Conservation (phyloP, 2,329 filamentous ascomycete genomes). For the Torrubiellomyces zombiae region DNA sequence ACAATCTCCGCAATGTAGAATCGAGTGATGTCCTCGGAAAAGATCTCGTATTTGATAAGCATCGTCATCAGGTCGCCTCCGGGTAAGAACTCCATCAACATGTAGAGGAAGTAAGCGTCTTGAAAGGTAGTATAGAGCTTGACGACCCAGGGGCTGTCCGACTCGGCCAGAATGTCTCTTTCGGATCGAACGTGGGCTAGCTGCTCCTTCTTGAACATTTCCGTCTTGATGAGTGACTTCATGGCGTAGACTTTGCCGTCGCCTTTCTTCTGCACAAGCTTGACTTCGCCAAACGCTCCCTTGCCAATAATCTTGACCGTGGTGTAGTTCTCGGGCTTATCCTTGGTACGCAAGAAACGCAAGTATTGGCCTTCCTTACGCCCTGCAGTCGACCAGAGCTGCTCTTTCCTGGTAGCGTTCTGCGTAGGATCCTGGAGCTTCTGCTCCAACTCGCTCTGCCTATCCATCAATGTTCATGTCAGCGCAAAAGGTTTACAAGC, state of each 20-base stretch:
- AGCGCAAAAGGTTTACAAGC: too few species aligned
- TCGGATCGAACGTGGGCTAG: constrained; percentile 93
- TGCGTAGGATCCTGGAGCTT: constrained; percentile 65
- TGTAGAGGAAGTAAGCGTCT: constrained; percentile 88
- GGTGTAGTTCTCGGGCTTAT: constrained; percentile 84
- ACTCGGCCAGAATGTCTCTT: constrained; percentile 92
- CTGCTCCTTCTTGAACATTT: constrained; percentile 99
- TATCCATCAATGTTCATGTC: constrained; percentile 19
- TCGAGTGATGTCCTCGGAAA: constrained; percentile 93
- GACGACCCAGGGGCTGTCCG: constrained; percentile 98
- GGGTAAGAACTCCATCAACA: constrained; percentile 98
- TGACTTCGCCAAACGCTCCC: constrained; percentile 96
- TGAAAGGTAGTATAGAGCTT: constrained; percentile 98
- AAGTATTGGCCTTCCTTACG: constrained; percentile 85
- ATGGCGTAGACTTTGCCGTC: constrained; percentile 96
- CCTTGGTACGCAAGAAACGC: constrained; percentile 83
- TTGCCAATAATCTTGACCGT: constrained; percentile 98
- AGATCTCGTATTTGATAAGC: constrained; percentile 99
- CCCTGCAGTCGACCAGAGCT: constrained; percentile 70
- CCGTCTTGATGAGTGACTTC: constrained; percentile 95
- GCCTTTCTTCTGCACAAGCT: constrained; percentile 88
- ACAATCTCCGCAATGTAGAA: constrained; percentile 99
- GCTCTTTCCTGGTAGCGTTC: constrained; percentile 59
- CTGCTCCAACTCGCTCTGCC: constrained; percentile 82
- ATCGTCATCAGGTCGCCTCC: constrained; percentile 99